Base-by-base conservation (phyloP, 2,329 filamentous ascomycete species). In the Alternaria tenuissima region DNA sequence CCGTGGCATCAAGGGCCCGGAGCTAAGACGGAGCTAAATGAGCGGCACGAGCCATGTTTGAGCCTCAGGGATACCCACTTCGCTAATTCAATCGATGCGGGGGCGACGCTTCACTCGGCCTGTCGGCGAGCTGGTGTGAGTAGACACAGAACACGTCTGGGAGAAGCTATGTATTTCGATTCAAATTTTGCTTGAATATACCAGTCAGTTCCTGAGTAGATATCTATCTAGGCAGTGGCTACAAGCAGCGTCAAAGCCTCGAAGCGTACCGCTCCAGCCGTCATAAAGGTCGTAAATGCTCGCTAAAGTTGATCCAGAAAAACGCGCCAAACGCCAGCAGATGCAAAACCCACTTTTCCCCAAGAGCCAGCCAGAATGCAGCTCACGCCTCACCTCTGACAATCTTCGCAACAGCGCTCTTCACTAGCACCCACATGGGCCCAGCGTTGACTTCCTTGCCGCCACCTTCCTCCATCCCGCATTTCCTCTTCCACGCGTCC, bases 1-100 rank as follows among this genome's bases (percentile, higher is more conserved):
- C 67, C 65, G 72, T 75, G 72, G 69, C 72, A 71, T 75, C 71
- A 73, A 71, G 64, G 48, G 28, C 55, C 52, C 66, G 65, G 60
- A 69, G 63, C 69, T 73, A 71, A 71, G 66, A 70, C 68, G 68
- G 65, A 64, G 63, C 66, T 66, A 69, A 64, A 28, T 7, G 28
- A 32, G 18, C 49, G 49, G 55, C 55, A 46, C 55, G 55, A 52
- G 34, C 54, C 32, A 44, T 52, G 46, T 36, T 60, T 64, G 57
- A 69, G 59, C 57, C 63, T 63, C 65, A 55, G 36, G 36, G 55
- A 39, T 39, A 28, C 52, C 36, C 34, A 41, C 44, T 51, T 44
- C 47, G 47, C 48, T 52, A 52, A 36, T 12, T 22, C 39, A 41
- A 22, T 22, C 4, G 18, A 24, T 52, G 49, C 36, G 49, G 49